Evolutionary conservation across 768 basidiomycete genomes (phyloP).

Genomic region (Boletus coccyginus): DNA sequence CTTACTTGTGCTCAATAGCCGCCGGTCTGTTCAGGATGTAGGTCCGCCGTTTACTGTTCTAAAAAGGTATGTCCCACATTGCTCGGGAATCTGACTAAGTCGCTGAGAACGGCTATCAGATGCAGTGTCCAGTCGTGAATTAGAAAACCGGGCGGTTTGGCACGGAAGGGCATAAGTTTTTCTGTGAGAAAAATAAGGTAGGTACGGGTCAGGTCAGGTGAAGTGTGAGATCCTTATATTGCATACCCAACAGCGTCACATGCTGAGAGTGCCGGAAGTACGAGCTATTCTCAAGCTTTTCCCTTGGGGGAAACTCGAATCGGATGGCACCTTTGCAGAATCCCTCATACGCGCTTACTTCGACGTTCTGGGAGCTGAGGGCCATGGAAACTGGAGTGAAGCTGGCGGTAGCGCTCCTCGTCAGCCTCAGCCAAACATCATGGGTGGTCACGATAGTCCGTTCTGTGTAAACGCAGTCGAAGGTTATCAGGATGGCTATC

Average conservation of each 20-base stretch:
- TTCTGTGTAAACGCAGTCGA: conserved; percentile 8
- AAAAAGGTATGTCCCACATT: conserved; percentile 17
- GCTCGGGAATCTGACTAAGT: neutral
- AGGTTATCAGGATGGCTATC: conserved; percentile 33
- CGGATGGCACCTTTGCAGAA: conserved; percentile 38
- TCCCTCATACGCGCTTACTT: conserved; percentile 36
- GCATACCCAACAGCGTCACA: conserved; percentile 30
- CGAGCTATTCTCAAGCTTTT: conserved; percentile 36
- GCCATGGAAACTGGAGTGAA: conserved; percentile 42
- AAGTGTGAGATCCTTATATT: neutral
- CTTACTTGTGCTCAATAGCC: conserved; percentile 16
- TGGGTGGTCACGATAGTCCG: conserved; percentile 1
- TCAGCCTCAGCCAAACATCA: conserved; percentile 18
- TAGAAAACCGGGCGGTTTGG: conserved; percentile 34
- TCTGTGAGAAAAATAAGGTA: conserved; percentile 37
- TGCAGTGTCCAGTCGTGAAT: conserved; percentile 35
- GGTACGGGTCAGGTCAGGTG: conserved; percentile 1
- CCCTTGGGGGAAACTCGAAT: conserved; percentile 43
- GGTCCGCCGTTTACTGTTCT: conserved; percentile 30
- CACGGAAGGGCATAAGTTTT: conserved; percentile 30
- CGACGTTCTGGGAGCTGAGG: conserved; percentile 37
- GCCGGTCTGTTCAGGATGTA: conserved; percentile 29
- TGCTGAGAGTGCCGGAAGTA: conserved; percentile 34
- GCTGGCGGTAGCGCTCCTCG: conserved; percentile 36
- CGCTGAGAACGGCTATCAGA: neutral